Percentiles rank a stretch among this genome's conserved stretches.
These are phyloP conservation scores for Capsicum rhomboideum DNA, from an alignment of 257 asterid species.

Conservation along the genomic window DNA sequence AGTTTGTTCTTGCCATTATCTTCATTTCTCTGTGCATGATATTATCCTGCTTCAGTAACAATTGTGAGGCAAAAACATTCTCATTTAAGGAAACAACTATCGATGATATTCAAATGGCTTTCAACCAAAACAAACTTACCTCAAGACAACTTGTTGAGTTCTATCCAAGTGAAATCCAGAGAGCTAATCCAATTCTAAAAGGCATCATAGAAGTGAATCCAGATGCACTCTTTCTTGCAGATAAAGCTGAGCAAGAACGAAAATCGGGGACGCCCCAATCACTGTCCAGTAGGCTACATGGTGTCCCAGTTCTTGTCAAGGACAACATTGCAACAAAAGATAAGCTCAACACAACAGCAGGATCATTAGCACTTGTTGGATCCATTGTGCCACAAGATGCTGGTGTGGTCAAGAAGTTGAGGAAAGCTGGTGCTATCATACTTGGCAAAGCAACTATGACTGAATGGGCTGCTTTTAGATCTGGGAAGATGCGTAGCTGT, in stretches of 20 bases:
- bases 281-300: conserved; percentile 8
- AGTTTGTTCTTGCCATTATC: neutral
- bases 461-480: conserved; percentile 40
- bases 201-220: conserved; percentile 47
- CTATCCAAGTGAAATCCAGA: conserved; percentile 23
- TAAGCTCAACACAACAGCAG: conserved; percentile 43
- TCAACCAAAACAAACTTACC: conserved; percentile 18
- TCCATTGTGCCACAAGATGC: conserved; percentile 41
- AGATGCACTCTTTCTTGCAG: conserved; percentile 32
- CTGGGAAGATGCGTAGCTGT: conserved; percentile 15
- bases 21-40: neutral
- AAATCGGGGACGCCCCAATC: conserved; percentile 3
- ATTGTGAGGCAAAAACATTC: conserved; percentile 12
- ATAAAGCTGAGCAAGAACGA: conserved; percentile 25
- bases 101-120: conserved; percentile 23
- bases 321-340: conserved; percentile 44
- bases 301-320: conserved; percentile 36
- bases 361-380: conserved; percentile 33
- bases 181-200: conserved; percentile 33
- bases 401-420: conserved; percentile 33
- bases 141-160: conserved; percentile 34
- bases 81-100: conserved; percentile 42
- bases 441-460: conserved; percentile 46
- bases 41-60: neutral
- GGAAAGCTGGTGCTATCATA: conserved; percentile 33